phyloP scores from a whole-genome alignment of 805 yeast genomes.

The Candida golubevii region DNA sequence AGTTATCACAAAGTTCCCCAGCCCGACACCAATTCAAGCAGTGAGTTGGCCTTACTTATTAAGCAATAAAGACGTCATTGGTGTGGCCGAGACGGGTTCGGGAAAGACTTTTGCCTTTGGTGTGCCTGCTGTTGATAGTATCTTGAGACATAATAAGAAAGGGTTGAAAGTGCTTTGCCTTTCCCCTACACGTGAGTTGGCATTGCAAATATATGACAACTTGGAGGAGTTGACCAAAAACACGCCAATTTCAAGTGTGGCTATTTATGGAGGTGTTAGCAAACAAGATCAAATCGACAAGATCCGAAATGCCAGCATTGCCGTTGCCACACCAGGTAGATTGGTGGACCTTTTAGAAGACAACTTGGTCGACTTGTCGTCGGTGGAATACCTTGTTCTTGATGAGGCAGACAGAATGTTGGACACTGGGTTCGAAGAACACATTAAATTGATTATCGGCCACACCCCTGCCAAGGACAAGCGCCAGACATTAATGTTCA shows the following conservation, averaged over 20 bases:
- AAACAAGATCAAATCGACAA: constrained; percentile 83
- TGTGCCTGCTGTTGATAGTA: constrained; percentile 86
- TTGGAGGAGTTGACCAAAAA: constrained; percentile 59
- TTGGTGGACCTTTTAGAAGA: constrained; percentile 86
- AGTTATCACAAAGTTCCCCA: constrained; percentile 69
- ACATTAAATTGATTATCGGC: constrained; percentile 78
- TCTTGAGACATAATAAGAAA: constrained; percentile 42
- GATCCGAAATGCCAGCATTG: constrained; percentile 64
- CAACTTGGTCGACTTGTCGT: constrained; percentile 67
- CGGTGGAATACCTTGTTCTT: constrained; percentile 73
- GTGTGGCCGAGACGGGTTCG: constrained; percentile 98
- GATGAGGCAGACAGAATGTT: constrained; percentile 99
- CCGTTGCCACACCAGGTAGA: constrained; percentile 98
- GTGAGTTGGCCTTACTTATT: constrained; percentile 91
- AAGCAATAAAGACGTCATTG: constrained; percentile 78
- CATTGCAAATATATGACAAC: constrained; percentile 88
- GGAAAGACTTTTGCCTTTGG: constrained; percentile 98
- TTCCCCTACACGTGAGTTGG: constrained; percentile 97
- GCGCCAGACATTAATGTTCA: constrained; percentile 95
- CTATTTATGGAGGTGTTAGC: constrained; percentile 96
- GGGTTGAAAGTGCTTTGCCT: constrained; percentile 76
- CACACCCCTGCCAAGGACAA: constrained; percentile 41
- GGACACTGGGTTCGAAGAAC: constrained; percentile 97
- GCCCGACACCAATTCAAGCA: constrained; percentile 95
- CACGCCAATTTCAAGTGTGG: constrained; percentile 65